Base-by-base conservation (phyloP, 768 basidiomycete genomes). In the Galerina sulciceps region DNA sequence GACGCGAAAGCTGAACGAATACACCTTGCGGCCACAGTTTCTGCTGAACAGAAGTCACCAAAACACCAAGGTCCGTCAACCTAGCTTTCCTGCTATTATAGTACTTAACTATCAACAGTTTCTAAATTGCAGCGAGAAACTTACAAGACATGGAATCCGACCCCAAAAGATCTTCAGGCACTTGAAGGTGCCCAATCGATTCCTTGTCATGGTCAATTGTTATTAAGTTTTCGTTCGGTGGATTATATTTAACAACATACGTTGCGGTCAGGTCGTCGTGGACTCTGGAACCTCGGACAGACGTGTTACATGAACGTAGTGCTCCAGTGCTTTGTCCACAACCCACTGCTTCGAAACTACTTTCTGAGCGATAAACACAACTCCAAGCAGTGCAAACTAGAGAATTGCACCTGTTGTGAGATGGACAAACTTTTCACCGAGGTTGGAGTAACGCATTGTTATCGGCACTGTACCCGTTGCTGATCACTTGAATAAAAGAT, bases 301-400 rank as follows among this genome's bases (percentile, higher is more conserved):
- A 98, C 95, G 0, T 99, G 96, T 69, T 98, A 94, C 76, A 81
- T 99, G 65, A 96, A 94, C 62, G 94, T 90, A 51, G 87, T 97
- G 18, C 81, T 99, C 10, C 96, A 99, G 72, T 86, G 85, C 11
- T 88, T 99, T 66, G 79, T 92, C 8, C 90, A 93, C 73, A 99
- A 97, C 65, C 96, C 96, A 0, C 79, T 96, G 4, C 77, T 98
- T 4, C 85, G 93, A 35, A 90, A 93, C 65, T 93, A 91, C 71
- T 98, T 94, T 67, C 85, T 98, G 22, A 84, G 89, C 56, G 96
- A 98, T 72, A 91, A 87, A 70, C 96, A 99, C 69, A 94, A 95
- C 67, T 80, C 74, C 65, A 80, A 74, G 59, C 74, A 85, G 45
- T 94, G 94, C 71, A 90, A 86, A 66, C 71, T 74, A 26, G 83